These are phyloP conservation scores for Tetradesmus lagerheimii DNA, from an alignment of 139 green algal genomes.

Conservation along the genomic window DNA sequence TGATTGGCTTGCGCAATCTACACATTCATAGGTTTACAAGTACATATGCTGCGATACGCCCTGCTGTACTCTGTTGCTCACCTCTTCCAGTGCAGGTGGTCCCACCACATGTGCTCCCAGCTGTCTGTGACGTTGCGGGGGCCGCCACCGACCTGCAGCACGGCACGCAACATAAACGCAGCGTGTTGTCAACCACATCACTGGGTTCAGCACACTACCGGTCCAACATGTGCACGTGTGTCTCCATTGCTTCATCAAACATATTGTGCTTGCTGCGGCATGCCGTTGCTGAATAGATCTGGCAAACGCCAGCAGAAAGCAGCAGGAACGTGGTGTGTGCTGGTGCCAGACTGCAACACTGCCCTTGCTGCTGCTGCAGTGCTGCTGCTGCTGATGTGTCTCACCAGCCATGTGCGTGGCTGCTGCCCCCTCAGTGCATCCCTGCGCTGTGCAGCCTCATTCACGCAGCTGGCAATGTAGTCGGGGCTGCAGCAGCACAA, in stretches of 20 bases:
- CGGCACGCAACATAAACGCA: background rate
- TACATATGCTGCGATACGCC: too few species aligned
- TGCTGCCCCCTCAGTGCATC: constrained; percentile 73
- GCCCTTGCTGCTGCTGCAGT: background rate
- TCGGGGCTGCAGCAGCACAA: constrained; percentile 69
- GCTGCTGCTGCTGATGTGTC: background rate
- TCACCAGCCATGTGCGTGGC: constrained; percentile 69
- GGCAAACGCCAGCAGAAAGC: too few species aligned
- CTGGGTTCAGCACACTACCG: too few species aligned
- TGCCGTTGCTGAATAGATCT: too few species aligned
- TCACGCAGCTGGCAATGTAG: constrained; percentile 78
- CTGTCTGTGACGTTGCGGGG: constrained; percentile 64
- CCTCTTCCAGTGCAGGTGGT: constrained; percentile 86
- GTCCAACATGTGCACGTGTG: background rate
- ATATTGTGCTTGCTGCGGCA: too few species aligned
- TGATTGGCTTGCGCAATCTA: background rate
- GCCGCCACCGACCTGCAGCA: constrained; percentile 61
- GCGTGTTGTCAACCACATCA: too few species aligned
- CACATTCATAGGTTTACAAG: too few species aligned
- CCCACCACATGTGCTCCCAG: constrained; percentile 87
- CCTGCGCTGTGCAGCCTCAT: constrained; percentile 78
- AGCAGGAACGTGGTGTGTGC: too few species aligned
- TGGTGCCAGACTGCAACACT: too few species aligned
- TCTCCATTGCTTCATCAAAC: too few species aligned
- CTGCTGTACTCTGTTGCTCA: constrained; percentile 34